A percentile compares a stretch with the other conserved stretches of the same genome.
Conservation (phyloP, 1,284 basidiomycete genomes). For the Leccinum subrobustum region DNA sequence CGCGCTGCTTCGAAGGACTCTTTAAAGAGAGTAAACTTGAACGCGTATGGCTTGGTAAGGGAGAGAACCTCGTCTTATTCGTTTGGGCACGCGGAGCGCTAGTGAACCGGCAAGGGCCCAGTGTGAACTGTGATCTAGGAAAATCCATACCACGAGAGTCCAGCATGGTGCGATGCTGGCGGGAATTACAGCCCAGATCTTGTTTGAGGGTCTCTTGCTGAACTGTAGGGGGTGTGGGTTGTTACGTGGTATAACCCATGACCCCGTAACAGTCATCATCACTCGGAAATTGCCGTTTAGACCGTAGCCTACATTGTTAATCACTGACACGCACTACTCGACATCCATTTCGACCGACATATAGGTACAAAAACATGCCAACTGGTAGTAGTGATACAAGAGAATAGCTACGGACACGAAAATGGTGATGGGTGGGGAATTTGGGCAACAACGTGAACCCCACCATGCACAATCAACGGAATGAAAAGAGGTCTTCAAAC, state of each 20-base stretch:
- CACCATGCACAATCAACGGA: background rate
- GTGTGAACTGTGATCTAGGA: background rate
- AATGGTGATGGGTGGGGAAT: background rate
- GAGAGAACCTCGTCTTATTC: background rate
- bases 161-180: background rate
- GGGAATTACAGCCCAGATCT: background rate
- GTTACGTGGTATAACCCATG: background rate
- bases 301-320: too few species aligned
- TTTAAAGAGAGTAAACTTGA: background rate
- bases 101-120: background rate
- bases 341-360: background rate
- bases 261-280: background rate
- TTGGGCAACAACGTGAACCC: background rate
- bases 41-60: background rate
- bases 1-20: too few species aligned
- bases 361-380: background rate
- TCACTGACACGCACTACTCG: too few species aligned
- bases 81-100: background rate
- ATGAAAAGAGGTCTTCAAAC: background rate
- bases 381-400: background rate
- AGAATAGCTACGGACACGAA: background rate
- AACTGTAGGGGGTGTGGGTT: background rate
- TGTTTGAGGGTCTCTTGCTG: background rate
- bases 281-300: background rate
- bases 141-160: background rate